Conservation (phyloP, 306 rosid species). For the Vicia sativa region DNA sequence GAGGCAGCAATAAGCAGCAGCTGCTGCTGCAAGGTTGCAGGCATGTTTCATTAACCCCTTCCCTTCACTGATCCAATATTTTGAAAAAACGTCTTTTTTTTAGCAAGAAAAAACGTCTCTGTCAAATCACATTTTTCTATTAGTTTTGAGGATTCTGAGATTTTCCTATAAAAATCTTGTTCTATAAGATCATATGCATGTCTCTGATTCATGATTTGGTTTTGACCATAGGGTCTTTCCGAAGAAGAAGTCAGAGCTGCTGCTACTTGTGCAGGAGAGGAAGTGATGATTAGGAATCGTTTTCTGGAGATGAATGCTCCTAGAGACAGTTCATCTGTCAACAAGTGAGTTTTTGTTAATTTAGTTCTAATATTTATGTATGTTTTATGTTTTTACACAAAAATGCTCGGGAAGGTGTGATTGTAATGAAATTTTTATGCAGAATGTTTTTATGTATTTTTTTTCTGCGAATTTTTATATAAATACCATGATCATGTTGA, state of each 20-base stretch:
- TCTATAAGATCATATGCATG: constrained; percentile 11
- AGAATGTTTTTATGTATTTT: constrained; percentile 14
- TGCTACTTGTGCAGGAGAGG: constrained; percentile 98
- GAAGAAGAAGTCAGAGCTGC: constrained; percentile 99
- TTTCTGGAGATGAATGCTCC: constrained; percentile 98
- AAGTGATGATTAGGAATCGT: constrained; percentile 90
- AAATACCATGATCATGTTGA: constrained; percentile 19
- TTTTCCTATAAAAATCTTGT: constrained; percentile 28
- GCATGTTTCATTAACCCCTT: constrained; percentile 44
- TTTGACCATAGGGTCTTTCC: constrained; percentile 77
- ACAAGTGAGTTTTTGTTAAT: constrained; percentile 65
- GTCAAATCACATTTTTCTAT: background rate
- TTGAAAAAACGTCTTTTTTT: constrained; percentile 13
- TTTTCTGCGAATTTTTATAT: background rate
- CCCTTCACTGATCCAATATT: constrained; percentile 16
- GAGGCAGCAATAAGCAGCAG: constrained; percentile 92
- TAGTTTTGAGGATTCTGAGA: constrained; percentile 33
- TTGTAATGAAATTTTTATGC: background rate
- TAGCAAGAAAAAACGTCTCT: too few species aligned
- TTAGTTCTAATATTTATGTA: constrained; percentile 18
- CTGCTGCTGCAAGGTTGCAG: constrained; percentile 94
- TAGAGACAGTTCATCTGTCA: constrained; percentile 82
- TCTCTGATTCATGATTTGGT: constrained; percentile 38
- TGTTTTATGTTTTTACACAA: constrained; percentile 13
- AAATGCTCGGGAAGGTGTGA: constrained; percentile 5